phyloP scores from a whole-genome alignment of 176 grass and related monocot species.

The Zoysia japonica region DNA sequence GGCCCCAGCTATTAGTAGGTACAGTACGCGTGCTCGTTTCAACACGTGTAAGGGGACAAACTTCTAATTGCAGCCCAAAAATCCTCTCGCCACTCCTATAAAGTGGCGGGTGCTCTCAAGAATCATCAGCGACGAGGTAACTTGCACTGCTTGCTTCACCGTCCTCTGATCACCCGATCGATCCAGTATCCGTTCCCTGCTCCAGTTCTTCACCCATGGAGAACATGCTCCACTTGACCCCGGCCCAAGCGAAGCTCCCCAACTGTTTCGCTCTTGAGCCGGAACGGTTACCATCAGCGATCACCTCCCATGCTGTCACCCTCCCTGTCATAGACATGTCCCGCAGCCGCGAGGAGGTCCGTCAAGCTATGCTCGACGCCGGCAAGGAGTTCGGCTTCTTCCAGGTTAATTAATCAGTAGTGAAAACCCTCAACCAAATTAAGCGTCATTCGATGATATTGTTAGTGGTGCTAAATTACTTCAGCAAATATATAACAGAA shows the following conservation, averaged over 20 bases:
- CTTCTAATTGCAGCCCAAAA: too few relatives aligned
- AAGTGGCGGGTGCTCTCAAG: too few relatives aligned
- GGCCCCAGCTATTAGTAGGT: too few relatives aligned
- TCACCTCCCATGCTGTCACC: background rate
- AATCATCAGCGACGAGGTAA: too few relatives aligned
- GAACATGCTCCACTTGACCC: constrained; percentile 37
- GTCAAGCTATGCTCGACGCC: constrained; percentile 39
- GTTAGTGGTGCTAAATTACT: too few relatives aligned
- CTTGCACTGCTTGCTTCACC: background rate
- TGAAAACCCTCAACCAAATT: too few relatives aligned
- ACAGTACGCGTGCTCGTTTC: too few relatives aligned
- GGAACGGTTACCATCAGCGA: constrained; percentile 11
- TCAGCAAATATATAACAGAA: too few relatives aligned
- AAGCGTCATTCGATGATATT: too few relatives aligned
- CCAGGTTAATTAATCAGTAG: constrained; percentile 46
- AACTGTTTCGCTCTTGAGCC: constrained; percentile 39
- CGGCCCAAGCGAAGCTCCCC: constrained; percentile 33
- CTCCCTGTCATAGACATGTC: constrained; percentile 52
- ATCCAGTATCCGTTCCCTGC: background rate
- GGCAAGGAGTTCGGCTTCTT: constrained; percentile 58
- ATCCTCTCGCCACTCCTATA: too few relatives aligned
- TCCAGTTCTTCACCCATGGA: constrained; percentile 31
- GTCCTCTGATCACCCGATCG: background rate
- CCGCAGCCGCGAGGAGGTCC: constrained; percentile 16
- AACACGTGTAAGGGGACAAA: too few relatives aligned